Base-by-base conservation (phyloP, 768 basidiomycete species). In the Filobasidium floriforme region DNA sequence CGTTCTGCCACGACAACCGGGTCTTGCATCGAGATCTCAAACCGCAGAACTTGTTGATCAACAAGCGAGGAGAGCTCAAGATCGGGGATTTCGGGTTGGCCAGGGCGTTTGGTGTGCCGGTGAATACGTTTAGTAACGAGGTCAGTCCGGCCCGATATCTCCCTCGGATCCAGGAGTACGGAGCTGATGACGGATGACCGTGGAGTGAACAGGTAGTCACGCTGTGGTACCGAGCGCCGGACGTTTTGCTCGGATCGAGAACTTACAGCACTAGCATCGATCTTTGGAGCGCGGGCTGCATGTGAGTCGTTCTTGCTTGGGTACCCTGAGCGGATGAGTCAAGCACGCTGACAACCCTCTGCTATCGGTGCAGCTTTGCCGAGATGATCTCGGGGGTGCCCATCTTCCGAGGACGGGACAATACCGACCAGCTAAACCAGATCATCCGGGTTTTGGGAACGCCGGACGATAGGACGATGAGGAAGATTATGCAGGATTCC, bases 311-410 rank as follows among this genome's bases (percentile, higher is more conserved):
- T 28, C 22, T 55, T 55, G 41, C 19, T 9, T 37, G 26, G n/a
- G 41, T 19, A 37, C 32, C 32, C 3, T 37, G 4, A 37, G 32
- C 32, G 32, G 32, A 9, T 37, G 32, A 28, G n/a, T 26, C 3
- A 29, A 11, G 1, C 32, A 37, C n/a, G 24, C 28, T 63, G 62
- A 62, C 18, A 59, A 37, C 19, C 59, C 18, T 4, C 41, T 49
- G 54, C 43, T n/a, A 65, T 61, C 28, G 9, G 5, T 41, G 28
- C 68, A 80, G 77, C 75, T 96, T 99, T 77, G 94, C 96, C 22
- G 96, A 99, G 80, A 98, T 99, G 94, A 98, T 99, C 67, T 88
- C 90, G 22, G 96, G 96, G 1, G 88, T 92, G 6, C 96, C 96
- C 29, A 84, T 99, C 32, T 99, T 99, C 83, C 84, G 94, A 70